phyloP scores from a whole-genome alignment of 202 grass and related monocot species.

The Setaria viridis region DNA sequence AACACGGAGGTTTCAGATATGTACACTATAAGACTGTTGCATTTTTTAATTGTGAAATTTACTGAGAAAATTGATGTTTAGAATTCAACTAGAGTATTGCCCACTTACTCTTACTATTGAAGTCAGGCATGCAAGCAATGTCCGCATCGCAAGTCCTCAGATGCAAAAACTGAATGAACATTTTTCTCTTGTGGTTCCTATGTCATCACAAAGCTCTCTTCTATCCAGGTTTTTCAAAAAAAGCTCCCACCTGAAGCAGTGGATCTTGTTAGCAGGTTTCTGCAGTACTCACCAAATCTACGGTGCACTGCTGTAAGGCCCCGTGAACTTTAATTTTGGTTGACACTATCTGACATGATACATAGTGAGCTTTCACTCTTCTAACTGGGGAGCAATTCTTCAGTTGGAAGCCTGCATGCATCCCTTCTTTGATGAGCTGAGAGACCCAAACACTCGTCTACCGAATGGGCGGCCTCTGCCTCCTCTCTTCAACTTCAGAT shows the following conservation, averaged over 20 bases:
- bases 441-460: conserved; percentile 81
- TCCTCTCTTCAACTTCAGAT: conserved; percentile 90
- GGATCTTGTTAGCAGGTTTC: conserved; percentile 87
- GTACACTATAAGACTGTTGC: no score
- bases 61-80: neutral
- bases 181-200: neutral
- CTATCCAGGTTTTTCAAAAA: conserved; percentile 87
- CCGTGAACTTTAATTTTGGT: conserved; percentile 11
- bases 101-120: neutral
- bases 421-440: conserved; percentile 95
- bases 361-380: conserved; percentile 18
- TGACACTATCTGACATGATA: neutral
- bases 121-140: neutral
- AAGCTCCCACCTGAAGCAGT: conserved; percentile 84
- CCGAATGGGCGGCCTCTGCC: conserved; percentile 86
- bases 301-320: conserved; percentile 89
- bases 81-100: conserved; percentile 9
- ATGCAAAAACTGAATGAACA: neutral
- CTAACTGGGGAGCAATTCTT: conserved; percentile 38
- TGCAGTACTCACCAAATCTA: conserved; percentile 93
- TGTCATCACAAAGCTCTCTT: conserved; percentile 27
- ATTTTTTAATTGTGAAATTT: neutral
- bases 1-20: no score
- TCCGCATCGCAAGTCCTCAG: neutral
- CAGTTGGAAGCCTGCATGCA: conserved; percentile 97